These are phyloP conservation scores for Murraya paniculata DNA, from an alignment of 345 rosid genomes.

Conservation along the genomic window DNA sequence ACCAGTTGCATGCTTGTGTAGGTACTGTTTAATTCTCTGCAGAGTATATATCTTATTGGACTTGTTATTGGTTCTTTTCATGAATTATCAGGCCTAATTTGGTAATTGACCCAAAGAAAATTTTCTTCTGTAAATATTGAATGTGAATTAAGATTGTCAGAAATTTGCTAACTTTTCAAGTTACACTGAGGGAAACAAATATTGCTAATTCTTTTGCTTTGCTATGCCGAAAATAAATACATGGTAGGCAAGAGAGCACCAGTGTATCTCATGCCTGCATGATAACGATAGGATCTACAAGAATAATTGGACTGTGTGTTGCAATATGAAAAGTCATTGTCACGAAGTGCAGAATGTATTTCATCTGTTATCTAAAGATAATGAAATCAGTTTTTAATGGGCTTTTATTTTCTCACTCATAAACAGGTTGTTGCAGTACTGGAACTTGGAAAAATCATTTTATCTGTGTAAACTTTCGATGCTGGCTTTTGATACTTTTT, in stretches of 20 bases:
- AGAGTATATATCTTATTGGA: background rate
- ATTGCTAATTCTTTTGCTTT: background rate
- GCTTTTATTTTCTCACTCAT: background rate
- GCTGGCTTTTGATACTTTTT: background rate
- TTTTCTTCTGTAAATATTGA: background rate
- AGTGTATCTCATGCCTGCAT: background rate
- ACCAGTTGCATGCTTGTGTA: background rate
- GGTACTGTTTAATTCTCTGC: background rate
- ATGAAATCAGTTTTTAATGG: background rate
- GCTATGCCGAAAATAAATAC: background rate
- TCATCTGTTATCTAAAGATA: background rate
- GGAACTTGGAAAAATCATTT: background rate
- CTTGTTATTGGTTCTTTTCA: background rate
- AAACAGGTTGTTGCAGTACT: background rate
- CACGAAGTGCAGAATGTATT: background rate
- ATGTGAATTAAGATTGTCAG: background rate
- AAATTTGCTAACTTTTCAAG: background rate
- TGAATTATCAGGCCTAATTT: background rate
- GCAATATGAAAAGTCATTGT: background rate
- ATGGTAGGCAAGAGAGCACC: background rate
- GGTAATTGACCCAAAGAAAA: background rate
- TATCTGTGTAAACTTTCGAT: background rate
- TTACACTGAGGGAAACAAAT: background rate
- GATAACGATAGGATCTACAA: background rate
- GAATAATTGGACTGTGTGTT: background rate